Evolutionary conservation across 179 eudicot genomes (phyloP).

Genomic region (Actinidia chinensis): DNA sequence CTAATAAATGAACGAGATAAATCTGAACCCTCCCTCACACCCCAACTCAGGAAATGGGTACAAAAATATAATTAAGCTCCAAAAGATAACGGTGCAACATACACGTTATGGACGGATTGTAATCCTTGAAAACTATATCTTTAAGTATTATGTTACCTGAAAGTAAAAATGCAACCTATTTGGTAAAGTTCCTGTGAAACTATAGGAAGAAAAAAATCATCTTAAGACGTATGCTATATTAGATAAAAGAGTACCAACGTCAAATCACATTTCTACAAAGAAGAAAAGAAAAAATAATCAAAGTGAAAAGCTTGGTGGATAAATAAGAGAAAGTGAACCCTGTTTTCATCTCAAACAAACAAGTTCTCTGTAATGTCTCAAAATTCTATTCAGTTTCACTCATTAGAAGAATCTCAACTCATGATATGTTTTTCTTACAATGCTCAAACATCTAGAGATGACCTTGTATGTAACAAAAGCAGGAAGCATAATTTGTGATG

Average conservation of each 20-base stretch:
- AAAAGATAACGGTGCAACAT: neutral
- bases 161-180: neutral
- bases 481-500: neutral
- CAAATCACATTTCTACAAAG: neutral
- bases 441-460: neutral
- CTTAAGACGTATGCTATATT: neutral
- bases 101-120: neutral
- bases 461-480: neutral
- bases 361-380: neutral
- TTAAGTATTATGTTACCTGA: neutral
- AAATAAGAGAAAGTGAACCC: neutral
- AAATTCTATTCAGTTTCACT: neutral
- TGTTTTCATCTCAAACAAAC: neutral
- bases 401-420: neutral
- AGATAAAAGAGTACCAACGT: neutral
- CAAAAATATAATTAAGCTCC: neutral
- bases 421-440: neutral
- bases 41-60: neutral
- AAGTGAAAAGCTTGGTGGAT: neutral
- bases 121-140: conserved; percentile 8
- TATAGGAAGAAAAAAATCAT: neutral
- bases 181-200: neutral
- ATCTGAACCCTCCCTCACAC: too few species aligned
- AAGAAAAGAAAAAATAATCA: neutral
- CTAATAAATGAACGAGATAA: too few species aligned